phyloP scores from a whole-genome alignment of 371 early-diverging fungal genomes.

The Mucor plumbeus region DNA sequence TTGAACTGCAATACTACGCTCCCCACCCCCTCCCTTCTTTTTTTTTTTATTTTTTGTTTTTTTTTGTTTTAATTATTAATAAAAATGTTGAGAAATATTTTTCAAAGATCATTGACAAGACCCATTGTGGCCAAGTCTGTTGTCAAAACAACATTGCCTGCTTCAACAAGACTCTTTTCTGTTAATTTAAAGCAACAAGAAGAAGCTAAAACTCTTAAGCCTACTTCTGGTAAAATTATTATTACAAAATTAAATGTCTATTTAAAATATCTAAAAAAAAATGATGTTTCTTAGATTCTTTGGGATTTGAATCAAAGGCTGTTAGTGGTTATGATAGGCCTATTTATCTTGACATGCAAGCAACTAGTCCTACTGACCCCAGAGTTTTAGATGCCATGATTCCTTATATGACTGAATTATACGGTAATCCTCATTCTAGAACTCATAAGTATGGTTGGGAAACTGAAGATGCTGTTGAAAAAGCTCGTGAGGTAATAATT shows the following conservation, averaged over 20 bases:
- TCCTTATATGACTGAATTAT: constrained; percentile 93
- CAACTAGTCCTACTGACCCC: constrained; percentile 98
- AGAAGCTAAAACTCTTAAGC: constrained; percentile 17
- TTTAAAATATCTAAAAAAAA: neutral
- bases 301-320: constrained; percentile 58
- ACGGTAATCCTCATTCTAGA: constrained; percentile 99
- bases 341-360: constrained; percentile 96
- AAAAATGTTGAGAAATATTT: constrained; percentile 22
- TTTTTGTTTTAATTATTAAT: constrained; percentile 5
- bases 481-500: constrained; percentile 76
- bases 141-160: neutral
- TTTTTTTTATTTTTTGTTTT: constrained; percentile 11
- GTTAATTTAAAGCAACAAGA: constrained; percentile 6
- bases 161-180: constrained; percentile 12
- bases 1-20: neutral
- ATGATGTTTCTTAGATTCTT: constrained; percentile 48
- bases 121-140: neutral
- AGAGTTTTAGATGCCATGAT: constrained; percentile 98
- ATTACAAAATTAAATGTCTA: neutral
- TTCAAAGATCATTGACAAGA: constrained; percentile 21
- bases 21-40: neutral
- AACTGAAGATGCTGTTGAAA: constrained; percentile 94
- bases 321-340: constrained; percentile 60
- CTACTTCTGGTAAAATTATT: constrained; percentile 21
- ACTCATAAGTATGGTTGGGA: constrained; percentile 99